A percentile compares a stretch with the other conserved stretches of the same genome.
phyloP scores from a whole-genome alignment of 306 rosid genomes.

The Chamaecrista fasciculata region DNA sequence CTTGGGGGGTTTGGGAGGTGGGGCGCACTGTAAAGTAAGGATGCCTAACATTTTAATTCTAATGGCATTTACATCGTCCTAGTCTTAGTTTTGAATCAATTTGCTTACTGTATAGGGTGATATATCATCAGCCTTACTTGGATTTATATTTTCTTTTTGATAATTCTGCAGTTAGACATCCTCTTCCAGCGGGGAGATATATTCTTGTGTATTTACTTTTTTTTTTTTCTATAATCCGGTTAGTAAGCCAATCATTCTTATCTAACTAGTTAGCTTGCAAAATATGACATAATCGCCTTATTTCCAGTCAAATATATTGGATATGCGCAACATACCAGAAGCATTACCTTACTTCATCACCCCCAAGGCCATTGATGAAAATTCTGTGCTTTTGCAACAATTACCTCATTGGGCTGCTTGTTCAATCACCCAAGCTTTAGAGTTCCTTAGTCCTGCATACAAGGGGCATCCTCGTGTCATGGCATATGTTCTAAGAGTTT shows the following conservation, averaged over 20 bases:
- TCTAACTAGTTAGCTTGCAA: slow-evolving; percentile 25
- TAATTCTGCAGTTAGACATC: background rate
- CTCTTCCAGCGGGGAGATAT: background rate
- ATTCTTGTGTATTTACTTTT: background rate
- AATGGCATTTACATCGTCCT: background rate
- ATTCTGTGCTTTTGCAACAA: slow-evolving; percentile 89
- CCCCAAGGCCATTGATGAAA: slow-evolving; percentile 88
- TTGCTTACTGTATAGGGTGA: slow-evolving; percentile 10
- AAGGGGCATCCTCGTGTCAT: slow-evolving; percentile 98
- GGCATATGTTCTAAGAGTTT: slow-evolving; percentile 95
- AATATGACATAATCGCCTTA: slow-evolving; percentile 21
- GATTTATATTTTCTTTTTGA: slow-evolving; percentile 4
- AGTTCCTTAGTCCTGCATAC: slow-evolving; percentile 89
- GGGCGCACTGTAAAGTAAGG: no score
- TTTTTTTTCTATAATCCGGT: background rate
- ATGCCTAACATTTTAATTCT: background rate
- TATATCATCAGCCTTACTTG: background rate
- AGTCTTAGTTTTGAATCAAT: slow-evolving; percentile 1
- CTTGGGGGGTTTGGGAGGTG: no score
- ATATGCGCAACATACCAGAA: slow-evolving; percentile 85
- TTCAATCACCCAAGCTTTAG: slow-evolving; percentile 94
- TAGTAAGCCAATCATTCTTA: slow-evolving; percentile 14
- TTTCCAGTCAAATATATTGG: slow-evolving; percentile 75
- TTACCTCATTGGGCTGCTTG: slow-evolving; percentile 99
- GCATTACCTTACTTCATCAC: slow-evolving; percentile 95